Evolutionary conservation across 2,329 filamentous ascomycete species (phyloP).

Genomic region (Ophiocordyceps camponoti-floridani): DNA sequence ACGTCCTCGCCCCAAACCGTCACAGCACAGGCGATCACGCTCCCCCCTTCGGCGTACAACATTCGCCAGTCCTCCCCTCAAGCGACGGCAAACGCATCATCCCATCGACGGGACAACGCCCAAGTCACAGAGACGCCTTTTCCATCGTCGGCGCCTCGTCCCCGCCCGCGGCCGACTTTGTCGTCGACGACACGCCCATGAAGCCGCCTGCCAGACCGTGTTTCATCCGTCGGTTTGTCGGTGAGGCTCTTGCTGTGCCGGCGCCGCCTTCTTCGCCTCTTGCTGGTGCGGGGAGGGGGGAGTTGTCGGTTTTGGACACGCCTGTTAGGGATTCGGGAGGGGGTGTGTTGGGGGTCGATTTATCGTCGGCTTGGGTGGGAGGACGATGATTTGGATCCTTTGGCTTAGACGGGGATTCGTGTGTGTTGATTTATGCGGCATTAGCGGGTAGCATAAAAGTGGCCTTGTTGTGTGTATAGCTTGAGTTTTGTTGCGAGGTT

Average conservation of each 20-base stretch:
- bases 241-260: slow-evolving; percentile 9
- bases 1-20: slow-evolving; percentile 19
- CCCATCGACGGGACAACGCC: slow-evolving; percentile 22
- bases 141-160: slow-evolving; percentile 8
- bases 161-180: slow-evolving; percentile 7
- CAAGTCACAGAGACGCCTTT: slow-evolving; percentile 13
- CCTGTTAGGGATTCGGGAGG: no score
- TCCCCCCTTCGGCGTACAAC: slow-evolving; percentile 9
- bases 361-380: no score
- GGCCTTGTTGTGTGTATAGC: no score
- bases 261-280: slow-evolving; percentile 17
- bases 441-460: no score
- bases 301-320: no score
- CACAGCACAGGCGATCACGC: no score
- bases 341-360: no score
- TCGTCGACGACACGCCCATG: slow-evolving; percentile 14
- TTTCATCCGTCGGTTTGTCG: slow-evolving; percentile 11
- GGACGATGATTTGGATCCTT: no score
- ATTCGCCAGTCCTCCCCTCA: slow-evolving; percentile 16
- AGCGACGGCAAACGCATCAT: slow-evolving; percentile 17
- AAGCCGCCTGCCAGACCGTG: slow-evolving; percentile 7
- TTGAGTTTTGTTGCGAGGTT: no score
- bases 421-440: no score
- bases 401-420: no score
- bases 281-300: not conserved